Evolutionary conservation across 192 early-diverging fungal genomes (phyloP).

Genomic region (Entrophospora sp.): DNA sequence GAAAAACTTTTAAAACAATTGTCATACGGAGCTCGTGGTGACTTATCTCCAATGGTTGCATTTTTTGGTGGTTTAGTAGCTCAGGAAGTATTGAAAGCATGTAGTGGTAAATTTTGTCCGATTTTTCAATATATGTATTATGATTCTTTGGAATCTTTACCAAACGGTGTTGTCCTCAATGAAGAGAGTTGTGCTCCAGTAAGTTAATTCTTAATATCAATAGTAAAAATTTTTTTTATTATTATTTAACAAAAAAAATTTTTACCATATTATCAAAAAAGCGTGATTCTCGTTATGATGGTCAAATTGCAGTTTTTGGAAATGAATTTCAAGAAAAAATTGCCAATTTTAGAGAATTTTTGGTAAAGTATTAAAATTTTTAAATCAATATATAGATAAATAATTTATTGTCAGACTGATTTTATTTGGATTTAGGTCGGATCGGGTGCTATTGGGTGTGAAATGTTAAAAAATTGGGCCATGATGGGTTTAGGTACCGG

Average conservation of each 20-base stretch:
- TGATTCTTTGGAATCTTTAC: conserved; percentile 94
- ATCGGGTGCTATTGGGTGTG: conserved; percentile 98
- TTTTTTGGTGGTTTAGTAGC: conserved; percentile 95
- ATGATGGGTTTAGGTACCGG: conserved; percentile 87
- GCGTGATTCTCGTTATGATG: conserved; percentile 88
- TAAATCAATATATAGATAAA: background rate
- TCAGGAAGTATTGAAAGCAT: conserved; percentile 98
- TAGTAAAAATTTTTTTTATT: background rate
- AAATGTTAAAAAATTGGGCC: conserved; percentile 99
- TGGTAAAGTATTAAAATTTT: conserved; percentile 34
- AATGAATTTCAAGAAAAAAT: conserved; percentile 81
- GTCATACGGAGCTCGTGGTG: conserved; percentile 80
- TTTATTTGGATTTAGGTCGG: conserved; percentile 46
- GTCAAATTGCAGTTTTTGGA: conserved; percentile 94
- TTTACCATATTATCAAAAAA: too few relatives aligned
- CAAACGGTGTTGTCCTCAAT: conserved; percentile 49
- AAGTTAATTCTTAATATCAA: conserved; percentile 9
- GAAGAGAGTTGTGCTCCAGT: conserved; percentile 70
- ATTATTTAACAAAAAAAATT: too few relatives aligned
- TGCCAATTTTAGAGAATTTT: conserved; percentile 80
- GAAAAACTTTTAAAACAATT: conserved; percentile 84
- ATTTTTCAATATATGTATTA: conserved; percentile 92
- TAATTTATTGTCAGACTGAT: background rate
- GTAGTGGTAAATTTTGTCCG: conserved; percentile 92
- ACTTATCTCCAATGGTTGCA: conserved; percentile 90